These are phyloP conservation scores for Phaseolus lunatus DNA, from an alignment of 306 rosid genomes.

Conservation along the genomic window DNA sequence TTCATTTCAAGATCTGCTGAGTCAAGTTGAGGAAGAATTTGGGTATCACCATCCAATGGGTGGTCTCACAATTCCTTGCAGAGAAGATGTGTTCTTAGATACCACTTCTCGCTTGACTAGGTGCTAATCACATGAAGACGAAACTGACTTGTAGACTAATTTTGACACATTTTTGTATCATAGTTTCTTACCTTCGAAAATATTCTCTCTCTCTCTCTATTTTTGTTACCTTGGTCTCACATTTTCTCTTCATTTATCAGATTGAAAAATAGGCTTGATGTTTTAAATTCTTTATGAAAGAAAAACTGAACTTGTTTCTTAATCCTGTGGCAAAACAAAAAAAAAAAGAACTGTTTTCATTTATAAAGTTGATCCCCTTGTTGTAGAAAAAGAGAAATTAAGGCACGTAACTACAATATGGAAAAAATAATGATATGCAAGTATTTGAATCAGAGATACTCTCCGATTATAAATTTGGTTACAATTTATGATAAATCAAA, in stretches of 20 bases:
- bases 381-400: neutral
- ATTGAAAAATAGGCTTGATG: neutral
- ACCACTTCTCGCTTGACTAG: slow-evolving; percentile 35
- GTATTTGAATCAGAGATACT: too few relatives aligned
- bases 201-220: neutral
- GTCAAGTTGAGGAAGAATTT: slow-evolving; percentile 24
- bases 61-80: slow-evolving; percentile 52
- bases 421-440: too few relatives aligned
- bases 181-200: neutral
- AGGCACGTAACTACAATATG: neutral
- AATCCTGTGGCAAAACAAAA: neutral
- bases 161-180: neutral
- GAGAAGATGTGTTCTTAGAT: slow-evolving; percentile 27
- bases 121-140: neutral
- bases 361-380: neutral
- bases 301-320: neutral
- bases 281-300: neutral
- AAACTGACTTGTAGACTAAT: neutral
- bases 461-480: too few relatives aligned
- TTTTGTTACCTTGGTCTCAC: neutral
- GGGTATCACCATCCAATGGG: slow-evolving; percentile 56
- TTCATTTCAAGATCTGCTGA: slow-evolving; percentile 5
- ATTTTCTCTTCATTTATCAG: neutral
- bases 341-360: neutral
- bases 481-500: too few relatives aligned